Percentiles rank a stretch among this genome's conserved stretches.
These are phyloP conservation scores for Plasmodium malariae DNA, from an alignment of 169 alveolate species.

Conservation along the genomic window DNA sequence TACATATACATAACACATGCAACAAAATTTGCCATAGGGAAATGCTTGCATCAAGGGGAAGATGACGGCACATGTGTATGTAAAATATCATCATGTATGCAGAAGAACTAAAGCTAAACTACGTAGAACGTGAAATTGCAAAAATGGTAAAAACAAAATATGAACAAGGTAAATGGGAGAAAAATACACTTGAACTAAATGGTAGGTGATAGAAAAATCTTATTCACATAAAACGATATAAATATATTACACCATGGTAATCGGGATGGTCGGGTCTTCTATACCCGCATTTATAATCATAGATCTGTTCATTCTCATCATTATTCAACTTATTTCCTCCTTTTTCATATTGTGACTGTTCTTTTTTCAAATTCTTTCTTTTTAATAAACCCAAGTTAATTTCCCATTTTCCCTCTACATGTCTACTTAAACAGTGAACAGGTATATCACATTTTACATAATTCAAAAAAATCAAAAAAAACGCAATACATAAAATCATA, in stretches of 20 bases:
- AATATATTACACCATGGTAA: constrained; percentile 71
- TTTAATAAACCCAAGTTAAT: constrained; percentile 46
- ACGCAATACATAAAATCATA: constrained; percentile 25
- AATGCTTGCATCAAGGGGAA: background rate
- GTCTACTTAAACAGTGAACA: constrained; percentile 75
- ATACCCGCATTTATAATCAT: constrained; percentile 73
- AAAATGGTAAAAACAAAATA: background rate
- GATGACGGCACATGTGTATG: background rate
- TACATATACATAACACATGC: background rate
- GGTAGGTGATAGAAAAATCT: too few relatives aligned
- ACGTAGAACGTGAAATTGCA: too few relatives aligned
- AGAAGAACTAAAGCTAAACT: too few relatives aligned
- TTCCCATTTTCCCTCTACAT: constrained; percentile 72
- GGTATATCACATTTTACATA: constrained; percentile 72
- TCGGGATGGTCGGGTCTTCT: constrained; percentile 53
- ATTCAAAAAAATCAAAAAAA: constrained; percentile 23
- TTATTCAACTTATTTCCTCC: background rate
- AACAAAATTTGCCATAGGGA: background rate
- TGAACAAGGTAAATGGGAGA: background rate
- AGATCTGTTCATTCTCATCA: background rate
- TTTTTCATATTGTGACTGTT: background rate
- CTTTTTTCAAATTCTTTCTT: background rate
- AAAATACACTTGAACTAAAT: background rate
- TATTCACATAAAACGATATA: background rate
- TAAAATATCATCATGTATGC: background rate